Evolutionary conservation across 2,329 filamentous ascomycete genomes (phyloP).

Genomic region (Blumeriella jaapii): DNA sequence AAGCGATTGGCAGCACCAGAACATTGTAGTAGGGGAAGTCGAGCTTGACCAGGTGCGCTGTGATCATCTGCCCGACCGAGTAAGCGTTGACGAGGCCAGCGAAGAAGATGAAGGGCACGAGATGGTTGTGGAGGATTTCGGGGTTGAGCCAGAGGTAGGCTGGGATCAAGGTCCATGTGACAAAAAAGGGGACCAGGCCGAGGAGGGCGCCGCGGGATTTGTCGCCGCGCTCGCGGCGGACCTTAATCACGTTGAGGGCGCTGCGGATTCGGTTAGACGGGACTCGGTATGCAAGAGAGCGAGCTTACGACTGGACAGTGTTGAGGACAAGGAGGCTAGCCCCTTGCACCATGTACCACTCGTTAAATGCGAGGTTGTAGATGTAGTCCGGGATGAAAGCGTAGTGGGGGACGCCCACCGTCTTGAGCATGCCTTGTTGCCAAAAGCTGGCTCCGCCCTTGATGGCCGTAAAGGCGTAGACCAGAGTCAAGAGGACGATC

Average conservation of each 20-base stretch:
- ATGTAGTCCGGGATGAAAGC: conserved; percentile 55
- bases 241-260: conserved; percentile 72
- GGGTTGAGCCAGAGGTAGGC: conserved; percentile 79
- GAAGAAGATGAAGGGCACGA: conserved; percentile 84
- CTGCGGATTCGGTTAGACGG: conserved; percentile 29
- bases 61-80: conserved; percentile 90
- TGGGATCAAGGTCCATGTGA: conserved; percentile 65
- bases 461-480: conserved; percentile 76
- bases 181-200: conserved; percentile 72
- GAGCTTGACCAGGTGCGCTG: conserved; percentile 79
- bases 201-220: conserved; percentile 62
- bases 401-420: conserved; percentile 49
- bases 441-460: conserved; percentile 87
- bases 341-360: conserved; percentile 89
- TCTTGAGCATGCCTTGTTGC: conserved; percentile 77
- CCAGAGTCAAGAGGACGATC: conserved; percentile 67
- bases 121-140: conserved; percentile 65
- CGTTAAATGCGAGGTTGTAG: conserved; percentile 75
- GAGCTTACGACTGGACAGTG: conserved; percentile 51
- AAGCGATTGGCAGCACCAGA: conserved; percentile 63
- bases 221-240: conserved; percentile 63
- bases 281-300: background rate
- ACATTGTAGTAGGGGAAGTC: conserved; percentile 88
- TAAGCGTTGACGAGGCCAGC: conserved; percentile 88
- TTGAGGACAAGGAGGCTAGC: conserved; percentile 72